phyloP scores from a whole-genome alignment of 2,329 filamentous ascomycete species.

The Fusarium sp. region DNA sequence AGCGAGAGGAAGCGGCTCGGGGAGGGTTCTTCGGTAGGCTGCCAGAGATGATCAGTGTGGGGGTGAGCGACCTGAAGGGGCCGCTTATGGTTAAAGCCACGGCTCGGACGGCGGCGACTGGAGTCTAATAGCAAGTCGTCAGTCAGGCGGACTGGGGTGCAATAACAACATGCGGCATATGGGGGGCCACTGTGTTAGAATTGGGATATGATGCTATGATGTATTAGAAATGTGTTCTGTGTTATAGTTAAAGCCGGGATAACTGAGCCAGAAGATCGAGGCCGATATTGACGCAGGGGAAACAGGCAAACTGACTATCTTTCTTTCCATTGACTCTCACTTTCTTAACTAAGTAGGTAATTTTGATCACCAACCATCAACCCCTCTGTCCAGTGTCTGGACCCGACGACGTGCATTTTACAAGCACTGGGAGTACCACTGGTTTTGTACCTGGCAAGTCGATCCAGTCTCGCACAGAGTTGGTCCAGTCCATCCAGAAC shows the following conservation, averaged over 20 bases:
- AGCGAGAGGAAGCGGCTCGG: neutral
- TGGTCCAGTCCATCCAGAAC: slow-evolving; percentile 26
- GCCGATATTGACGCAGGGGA: too few species aligned
- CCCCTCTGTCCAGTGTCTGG: too few species aligned
- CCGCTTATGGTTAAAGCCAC: neutral
- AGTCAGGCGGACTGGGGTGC: neutral
- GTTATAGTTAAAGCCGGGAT: too few species aligned
- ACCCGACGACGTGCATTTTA: neutral
- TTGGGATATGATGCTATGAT: too few species aligned
- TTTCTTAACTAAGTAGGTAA: too few species aligned
- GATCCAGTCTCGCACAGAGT: slow-evolving; percentile 15
- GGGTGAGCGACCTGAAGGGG: neutral
- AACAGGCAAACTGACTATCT: too few species aligned
- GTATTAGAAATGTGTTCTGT: too few species aligned
- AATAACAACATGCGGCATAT: too few species aligned
- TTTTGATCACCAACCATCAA: too few species aligned
- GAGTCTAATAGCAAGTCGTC: neutral
- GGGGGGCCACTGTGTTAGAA: too few species aligned
- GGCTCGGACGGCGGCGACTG: neutral
- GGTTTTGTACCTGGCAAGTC: slow-evolving; percentile 29
- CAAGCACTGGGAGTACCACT: slow-evolving; percentile 33
- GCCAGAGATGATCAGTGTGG: neutral
- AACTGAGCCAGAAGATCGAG: too few species aligned
- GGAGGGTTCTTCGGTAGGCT: neutral
- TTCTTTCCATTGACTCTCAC: too few species aligned